Percentiles rank a stretch among this genome's conserved stretches.
Evolutionary conservation across 2,329 filamentous ascomycete genomes (phyloP).

Genomic region (Diaporthe ampelina): DNA sequence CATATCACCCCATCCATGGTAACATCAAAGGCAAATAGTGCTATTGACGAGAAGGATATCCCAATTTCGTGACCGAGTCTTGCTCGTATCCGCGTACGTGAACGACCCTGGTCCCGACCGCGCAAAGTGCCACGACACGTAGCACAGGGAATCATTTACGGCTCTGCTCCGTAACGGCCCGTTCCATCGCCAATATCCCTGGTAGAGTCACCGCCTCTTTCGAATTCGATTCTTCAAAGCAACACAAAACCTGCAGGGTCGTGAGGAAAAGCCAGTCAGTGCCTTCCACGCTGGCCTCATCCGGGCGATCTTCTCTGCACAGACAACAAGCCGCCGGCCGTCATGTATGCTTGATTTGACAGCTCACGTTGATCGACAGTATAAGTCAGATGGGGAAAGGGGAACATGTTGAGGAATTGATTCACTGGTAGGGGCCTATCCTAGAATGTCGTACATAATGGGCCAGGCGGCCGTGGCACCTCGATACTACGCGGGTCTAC

Average conservation of each 20-base stretch:
- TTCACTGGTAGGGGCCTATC: not conserved
- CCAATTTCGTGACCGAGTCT: not conserved
- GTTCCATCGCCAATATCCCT: not conserved
- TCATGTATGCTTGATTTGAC: not conserved
- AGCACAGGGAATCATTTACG: not conserved
- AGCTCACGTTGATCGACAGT: not conserved
- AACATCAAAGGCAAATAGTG: not conserved
- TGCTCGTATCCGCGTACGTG: not conserved
- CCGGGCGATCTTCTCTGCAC: not conserved
- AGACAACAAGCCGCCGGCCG: not conserved
- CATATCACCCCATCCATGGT: not conserved
- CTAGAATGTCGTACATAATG: not conserved
- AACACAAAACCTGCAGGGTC: slow-evolving; percentile 31
- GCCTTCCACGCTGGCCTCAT: not conserved
- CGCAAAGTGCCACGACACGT: slow-evolving; percentile 7
- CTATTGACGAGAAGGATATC: not conserved
- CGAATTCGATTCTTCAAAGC: not conserved
- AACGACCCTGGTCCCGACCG: not conserved
- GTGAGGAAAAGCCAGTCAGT: not conserved
- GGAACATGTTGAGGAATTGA: not conserved
- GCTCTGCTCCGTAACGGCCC: not conserved
- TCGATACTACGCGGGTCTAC: not conserved
- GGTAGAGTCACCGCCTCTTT: slow-evolving; percentile 12
- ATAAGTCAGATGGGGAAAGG: not conserved
- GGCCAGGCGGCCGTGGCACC: not conserved